A percentile compares a stretch with the other conserved stretches of the same genome.
These are phyloP conservation scores for Carex pumila DNA, from an alignment of 176 grass and related monocot genomes.

Conservation along the genomic window DNA sequence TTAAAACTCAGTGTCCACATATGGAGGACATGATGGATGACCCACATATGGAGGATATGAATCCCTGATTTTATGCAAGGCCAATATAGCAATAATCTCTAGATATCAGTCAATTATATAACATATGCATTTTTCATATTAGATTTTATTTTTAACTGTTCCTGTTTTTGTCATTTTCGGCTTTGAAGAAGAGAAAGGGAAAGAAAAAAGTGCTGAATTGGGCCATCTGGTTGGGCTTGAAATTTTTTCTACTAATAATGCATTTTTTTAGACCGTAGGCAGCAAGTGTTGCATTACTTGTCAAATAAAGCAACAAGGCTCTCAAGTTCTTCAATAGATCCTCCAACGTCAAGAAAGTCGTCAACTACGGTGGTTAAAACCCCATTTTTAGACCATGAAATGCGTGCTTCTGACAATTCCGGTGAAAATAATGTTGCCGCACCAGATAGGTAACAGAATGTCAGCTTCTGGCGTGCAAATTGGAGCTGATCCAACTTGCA, in stretches of 20 bases:
- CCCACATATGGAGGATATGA: neutral
- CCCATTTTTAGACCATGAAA: conserved; percentile 52
- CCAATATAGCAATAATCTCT: neutral
- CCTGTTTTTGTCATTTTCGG: neutral
- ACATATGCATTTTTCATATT: neutral
- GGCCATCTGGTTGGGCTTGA: too few relatives aligned
- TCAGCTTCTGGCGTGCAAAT: conserved; percentile 58
- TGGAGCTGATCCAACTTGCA: conserved; percentile 49
- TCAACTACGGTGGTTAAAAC: conserved; percentile 66
- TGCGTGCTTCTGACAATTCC: conserved; percentile 47
- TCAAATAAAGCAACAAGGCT: conserved; percentile 50
- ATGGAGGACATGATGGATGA: neutral
- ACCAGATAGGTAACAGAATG: conserved; percentile 61
- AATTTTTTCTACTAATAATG: neutral
- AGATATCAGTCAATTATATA: neutral
- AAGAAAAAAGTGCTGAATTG: neutral
- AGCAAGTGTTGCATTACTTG: conserved; percentile 24
- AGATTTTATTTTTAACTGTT: neutral
- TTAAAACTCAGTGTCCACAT: neutral
- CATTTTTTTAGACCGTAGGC: neutral
- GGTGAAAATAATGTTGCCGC: conserved; percentile 48
- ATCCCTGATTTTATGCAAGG: neutral
- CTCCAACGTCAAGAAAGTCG: conserved; percentile 71
- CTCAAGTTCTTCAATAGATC: conserved; percentile 62
- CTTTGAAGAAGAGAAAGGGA: neutral